Evolutionary conservation across 192 early-diverging fungal genomes (phyloP), one percentile per base, ranked within the genome.

Genomic region (Chytriomyces sp.): DNA sequence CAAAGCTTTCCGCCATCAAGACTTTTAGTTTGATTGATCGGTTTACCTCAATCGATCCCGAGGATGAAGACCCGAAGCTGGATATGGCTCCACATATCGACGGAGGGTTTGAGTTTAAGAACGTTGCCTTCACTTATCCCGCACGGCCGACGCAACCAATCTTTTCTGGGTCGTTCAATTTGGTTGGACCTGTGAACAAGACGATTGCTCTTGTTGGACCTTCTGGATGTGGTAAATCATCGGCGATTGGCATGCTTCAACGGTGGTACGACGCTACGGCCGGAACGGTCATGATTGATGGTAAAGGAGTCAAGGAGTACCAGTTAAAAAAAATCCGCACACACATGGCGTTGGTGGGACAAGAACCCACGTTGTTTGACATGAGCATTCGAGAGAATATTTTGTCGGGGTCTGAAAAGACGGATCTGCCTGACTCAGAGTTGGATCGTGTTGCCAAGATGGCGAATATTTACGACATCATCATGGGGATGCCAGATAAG

Each of bases 401-500:
- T 60, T 53, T 75, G 45, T 47, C 73, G 11, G 73, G 73, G 23
- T 65, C 60, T 10, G 62, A 75, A 35, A 45, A 57, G 26, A 75
- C 73, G 2, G 47, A 75, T 66, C 13, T 75, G 9, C 20, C 91
- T 0, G 83, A 93, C 65, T 83, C 81, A 5, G 84, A 89, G 28
- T 89, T 98, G 61, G 79, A 88, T 62, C 71, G 82, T 5, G 94
- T 91, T 0, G 94, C 94, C 10, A 80, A 80, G 18, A 84, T 90
- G 20, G 94, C 91, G 5, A 88, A 94, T 50, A 90, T 91, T 23
- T 88, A 94, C 79, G 86, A 89, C n/a, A 96, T 98, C 76, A 94
- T 98, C 64, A 72, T 78, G 66, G 89, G 91, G 77, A 82, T 97
- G 16, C 95, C 95, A 11, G 91, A 35, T 88, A 92, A 76, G 83